Conservation (phyloP, 2,329 filamentous ascomycete species). For the Hawksworthiomyces lignivorus region DNA sequence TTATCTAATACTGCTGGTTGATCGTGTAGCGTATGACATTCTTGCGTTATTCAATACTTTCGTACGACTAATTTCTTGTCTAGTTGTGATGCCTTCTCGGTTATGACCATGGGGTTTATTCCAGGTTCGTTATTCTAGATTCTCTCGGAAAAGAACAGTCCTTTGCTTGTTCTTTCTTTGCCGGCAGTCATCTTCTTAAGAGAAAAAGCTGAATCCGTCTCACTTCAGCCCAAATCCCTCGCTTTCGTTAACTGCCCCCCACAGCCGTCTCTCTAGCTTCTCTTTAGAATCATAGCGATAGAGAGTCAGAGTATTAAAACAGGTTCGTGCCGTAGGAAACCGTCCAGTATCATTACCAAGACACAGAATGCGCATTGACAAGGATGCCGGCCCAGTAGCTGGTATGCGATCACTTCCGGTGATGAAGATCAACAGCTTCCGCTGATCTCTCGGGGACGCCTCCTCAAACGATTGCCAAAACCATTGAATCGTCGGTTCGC, state of each 20-base stretch:
- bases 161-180: too few species aligned
- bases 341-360: slow-evolving; percentile 66
- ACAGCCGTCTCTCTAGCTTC: slow-evolving; percentile 64
- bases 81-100: too few species aligned
- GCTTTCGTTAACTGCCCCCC: slow-evolving; percentile 81
- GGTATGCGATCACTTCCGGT: slow-evolving; percentile 88
- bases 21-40: too few species aligned
- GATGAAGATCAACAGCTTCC: slow-evolving; percentile 75
- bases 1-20: too few species aligned
- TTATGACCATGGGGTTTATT: too few species aligned
- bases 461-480: slow-evolving; percentile 79
- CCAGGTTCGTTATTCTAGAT: too few species aligned
- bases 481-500: slow-evolving; percentile 66
- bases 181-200: too few species aligned
- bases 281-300: slow-evolving; percentile 62
- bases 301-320: slow-evolving; percentile 78
- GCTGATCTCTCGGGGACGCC: slow-evolving; percentile 59
- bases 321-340: slow-evolving; percentile 81
- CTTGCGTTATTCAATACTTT: too few species aligned
- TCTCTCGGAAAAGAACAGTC: too few species aligned
- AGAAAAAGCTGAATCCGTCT: too few species aligned
- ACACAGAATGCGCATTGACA: slow-evolving; percentile 69
- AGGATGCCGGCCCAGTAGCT: slow-evolving; percentile 73
- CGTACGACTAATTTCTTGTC: too few species aligned
- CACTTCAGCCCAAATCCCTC: slow-evolving; percentile 87